These are phyloP conservation scores for Aciculosporium take DNA, from an alignment of 2,329 filamentous ascomycete species.

Conservation along the genomic window DNA sequence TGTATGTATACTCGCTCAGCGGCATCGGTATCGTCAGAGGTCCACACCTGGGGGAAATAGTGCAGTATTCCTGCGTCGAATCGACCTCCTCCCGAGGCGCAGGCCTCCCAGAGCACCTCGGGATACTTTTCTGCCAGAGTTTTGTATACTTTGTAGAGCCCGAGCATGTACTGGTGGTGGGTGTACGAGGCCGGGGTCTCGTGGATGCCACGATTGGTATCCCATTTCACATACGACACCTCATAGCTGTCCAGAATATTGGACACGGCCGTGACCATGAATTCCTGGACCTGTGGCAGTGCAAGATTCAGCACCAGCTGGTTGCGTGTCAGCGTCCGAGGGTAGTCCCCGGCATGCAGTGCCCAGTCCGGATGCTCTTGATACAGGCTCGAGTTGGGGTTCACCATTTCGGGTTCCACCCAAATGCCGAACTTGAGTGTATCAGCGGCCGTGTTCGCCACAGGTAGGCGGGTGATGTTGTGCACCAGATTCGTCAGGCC, in stretches of 20 bases:
- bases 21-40: conserved; percentile 50
- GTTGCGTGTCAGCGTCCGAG: too few species aligned
- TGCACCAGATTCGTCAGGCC: too few species aligned
- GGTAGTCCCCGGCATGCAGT: conserved; percentile 42
- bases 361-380: conserved; percentile 50
- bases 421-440: conserved; percentile 48
- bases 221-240: too few species aligned
- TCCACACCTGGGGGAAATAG: conserved; percentile 54
- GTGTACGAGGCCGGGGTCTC: conserved; percentile 39
- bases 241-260: too few species aligned
- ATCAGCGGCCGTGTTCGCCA: conserved; percentile 13
- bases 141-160: conserved; percentile 41
- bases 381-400: conserved; percentile 46
- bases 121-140: conserved; percentile 38
- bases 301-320: too few species aligned
- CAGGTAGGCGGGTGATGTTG: conserved; percentile 36
- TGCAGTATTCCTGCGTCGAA: conserved; percentile 50
- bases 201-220: conserved; percentile 45
- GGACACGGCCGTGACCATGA: too few species aligned
- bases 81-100: conserved; percentile 48
- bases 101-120: conserved; percentile 48
- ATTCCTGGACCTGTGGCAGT: too few species aligned
- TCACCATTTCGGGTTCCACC: conserved; percentile 57
- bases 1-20: conserved; percentile 47
- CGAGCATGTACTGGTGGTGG: conserved; percentile 47